phyloP scores from a whole-genome alignment of 345 rosid genomes.

The Erysimum cheiranthoides region DNA sequence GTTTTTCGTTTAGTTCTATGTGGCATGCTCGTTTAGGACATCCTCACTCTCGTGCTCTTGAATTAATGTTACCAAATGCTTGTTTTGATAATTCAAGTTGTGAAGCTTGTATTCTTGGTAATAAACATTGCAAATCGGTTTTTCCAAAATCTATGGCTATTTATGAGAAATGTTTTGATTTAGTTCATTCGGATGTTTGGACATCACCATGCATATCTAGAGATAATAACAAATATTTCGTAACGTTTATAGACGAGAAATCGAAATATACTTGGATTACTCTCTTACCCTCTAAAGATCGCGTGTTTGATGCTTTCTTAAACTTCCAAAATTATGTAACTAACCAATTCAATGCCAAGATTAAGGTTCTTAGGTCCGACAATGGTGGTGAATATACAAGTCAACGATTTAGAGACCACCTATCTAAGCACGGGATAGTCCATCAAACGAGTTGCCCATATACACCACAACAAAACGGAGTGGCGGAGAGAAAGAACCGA shows the following conservation, averaged over 20 bases:
- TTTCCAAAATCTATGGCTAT: not conserved
- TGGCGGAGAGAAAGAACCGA: not conserved
- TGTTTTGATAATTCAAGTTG: not conserved
- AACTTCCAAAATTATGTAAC: not conserved
- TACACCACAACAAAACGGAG: not conserved
- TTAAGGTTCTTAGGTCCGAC: not conserved
- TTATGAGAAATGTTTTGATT: not conserved
- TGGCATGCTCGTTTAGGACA: not conserved
- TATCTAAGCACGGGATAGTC: not conserved
- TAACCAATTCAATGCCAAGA: not conserved
- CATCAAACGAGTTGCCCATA: not conserved
- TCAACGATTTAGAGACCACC: not conserved
- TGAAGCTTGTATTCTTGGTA: not conserved
- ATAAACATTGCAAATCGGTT: not conserved
- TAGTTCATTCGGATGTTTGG: not conserved
- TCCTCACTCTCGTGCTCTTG: not conserved
- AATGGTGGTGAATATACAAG: not conserved
- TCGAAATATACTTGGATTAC: not conserved
- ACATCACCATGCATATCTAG: not conserved
- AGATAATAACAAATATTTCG: not conserved
- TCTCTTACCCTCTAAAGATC: not conserved
- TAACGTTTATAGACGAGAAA: not conserved
- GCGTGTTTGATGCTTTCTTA: not conserved
- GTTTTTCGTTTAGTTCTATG: not conserved
- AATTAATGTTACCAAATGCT: not conserved